These are phyloP conservation scores for Dalbergia oliveri DNA, from an alignment of 306 rosid genomes.

Conservation along the genomic window DNA sequence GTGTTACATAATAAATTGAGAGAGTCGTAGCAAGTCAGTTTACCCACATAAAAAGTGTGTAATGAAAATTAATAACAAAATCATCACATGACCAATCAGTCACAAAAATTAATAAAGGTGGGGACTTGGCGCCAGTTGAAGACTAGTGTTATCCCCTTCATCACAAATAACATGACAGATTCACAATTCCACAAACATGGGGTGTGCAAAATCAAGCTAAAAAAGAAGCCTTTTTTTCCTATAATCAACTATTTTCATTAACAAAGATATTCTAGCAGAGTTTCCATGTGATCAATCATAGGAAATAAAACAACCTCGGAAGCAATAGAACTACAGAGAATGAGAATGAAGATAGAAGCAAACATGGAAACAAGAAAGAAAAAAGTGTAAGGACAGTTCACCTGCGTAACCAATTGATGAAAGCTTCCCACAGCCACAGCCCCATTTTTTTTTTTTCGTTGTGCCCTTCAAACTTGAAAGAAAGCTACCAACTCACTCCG, in stretches of 20 bases:
- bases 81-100: background rate
- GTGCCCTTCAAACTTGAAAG: too few relatives aligned
- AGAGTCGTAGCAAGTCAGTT: slow-evolving; percentile 7
- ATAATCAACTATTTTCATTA: background rate
- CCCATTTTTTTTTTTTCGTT: background rate
- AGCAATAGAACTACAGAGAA: too few relatives aligned
- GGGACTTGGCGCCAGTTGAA: background rate
- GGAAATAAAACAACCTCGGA: too few relatives aligned
- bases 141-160: background rate
- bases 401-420: slow-evolving; percentile 78
- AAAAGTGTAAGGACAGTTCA: slow-evolving; percentile 6
- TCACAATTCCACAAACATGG: background rate
- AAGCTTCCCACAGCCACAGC: slow-evolving; percentile 69
- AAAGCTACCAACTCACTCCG: background rate
- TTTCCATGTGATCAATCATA: too few relatives aligned
- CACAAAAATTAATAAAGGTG: slow-evolving; percentile 1
- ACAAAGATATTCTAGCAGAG: too few relatives aligned
- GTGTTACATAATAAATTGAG: background rate
- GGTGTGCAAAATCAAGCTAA: background rate
- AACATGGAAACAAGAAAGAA: too few relatives aligned
- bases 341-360: too few relatives aligned
- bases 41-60: background rate
- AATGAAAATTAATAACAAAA: background rate
- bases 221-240: background rate
- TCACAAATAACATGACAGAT: background rate